These are phyloP conservation scores for Trametes sp. DNA, from an alignment of 1,284 basidiomycete genomes.

Conservation along the genomic window DNA sequence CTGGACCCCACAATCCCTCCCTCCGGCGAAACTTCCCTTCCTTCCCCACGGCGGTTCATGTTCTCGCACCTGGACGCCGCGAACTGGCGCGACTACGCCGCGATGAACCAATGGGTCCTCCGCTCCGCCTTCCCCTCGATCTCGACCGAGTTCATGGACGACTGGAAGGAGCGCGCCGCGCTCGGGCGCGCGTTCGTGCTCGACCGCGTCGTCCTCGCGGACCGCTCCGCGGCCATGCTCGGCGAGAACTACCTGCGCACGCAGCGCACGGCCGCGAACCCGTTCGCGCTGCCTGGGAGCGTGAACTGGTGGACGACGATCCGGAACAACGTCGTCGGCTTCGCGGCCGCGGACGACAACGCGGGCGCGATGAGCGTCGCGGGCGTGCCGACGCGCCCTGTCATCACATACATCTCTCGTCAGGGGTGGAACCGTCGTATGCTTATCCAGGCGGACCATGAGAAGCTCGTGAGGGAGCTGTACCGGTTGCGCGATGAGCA, in stretches of 20 bases:
- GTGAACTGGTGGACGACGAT: conserved; percentile 85
- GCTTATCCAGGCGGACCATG: conserved; percentile 70
- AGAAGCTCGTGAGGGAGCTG: conserved; percentile 67
- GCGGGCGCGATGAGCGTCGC: conserved; percentile 35
- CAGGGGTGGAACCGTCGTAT: conserved; percentile 87
- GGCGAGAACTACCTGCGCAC: conserved; percentile 72
- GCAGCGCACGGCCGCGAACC: conserved; percentile 76
- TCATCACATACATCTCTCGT: conserved; percentile 88
- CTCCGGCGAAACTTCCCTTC: conserved; percentile 72
- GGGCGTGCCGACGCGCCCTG: conserved; percentile 51
- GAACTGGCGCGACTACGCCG: conserved; percentile 88
- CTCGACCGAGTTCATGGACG: conserved; percentile 76
- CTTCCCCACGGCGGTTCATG: conserved; percentile 74
- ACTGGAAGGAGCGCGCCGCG: conserved; percentile 80
- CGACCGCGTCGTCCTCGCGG: conserved; percentile 83
- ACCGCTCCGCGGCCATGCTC: conserved; percentile 83
- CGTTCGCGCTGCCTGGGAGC: conserved; percentile 77
- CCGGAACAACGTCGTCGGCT: conserved; percentile 74
- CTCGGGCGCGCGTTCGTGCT: conserved; percentile 78
- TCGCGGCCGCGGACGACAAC: conserved; percentile 62
- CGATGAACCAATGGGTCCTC: conserved; percentile 83
- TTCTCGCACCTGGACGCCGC: conserved; percentile 76
- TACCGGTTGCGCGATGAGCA: conserved; percentile 71
- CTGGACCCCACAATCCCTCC: conserved; percentile 74
- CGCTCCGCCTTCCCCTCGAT: conserved; percentile 80